Base-by-base conservation (phyloP, 805 yeast species). In the Blastobotrys americana region DNA sequence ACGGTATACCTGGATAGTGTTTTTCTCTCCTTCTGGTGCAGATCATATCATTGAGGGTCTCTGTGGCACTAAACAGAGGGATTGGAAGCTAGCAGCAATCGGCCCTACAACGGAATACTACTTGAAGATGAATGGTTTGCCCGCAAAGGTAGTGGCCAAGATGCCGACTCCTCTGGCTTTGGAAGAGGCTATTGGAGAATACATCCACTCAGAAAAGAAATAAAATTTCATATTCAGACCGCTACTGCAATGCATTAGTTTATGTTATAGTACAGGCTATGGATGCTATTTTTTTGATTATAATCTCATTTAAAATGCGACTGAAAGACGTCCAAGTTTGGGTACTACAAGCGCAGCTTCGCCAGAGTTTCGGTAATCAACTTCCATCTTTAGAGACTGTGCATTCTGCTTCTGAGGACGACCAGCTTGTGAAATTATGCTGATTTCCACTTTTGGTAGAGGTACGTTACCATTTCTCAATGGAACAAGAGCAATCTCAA, bases 1-100 rank as follows among this genome's bases (percentile, higher is more conserved):
- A 25, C 31, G 31, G 10, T 46, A 53, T 13, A 68, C 67, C 44
- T 87, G 96, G 96, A 66, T 88, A 3, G 82, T 89, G 0, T 82
- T 90, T 48, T 90, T 89, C 63, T 85, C 96, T 50, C 95, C 96
- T 0, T 94, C 93, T 54, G 96, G 96, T 0, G 82, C 95, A 0
- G 74, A 73, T 22, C 68, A 63, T 1, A 80, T 88, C 9, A 74
- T 84, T 3, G 63, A 72, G 6, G 70, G 71, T 48, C 45, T 77
- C n/a, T 59, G 57, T 40, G 35, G 41, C n/a, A 20, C 45, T 25
- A 27, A 56, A 34, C 34, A 44, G 19, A 21, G 20, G 4, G 45
- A 52, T 1, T 61, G 69, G 37, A 72, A 69, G 39, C 65, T 87
- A 13, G 96, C 95, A 0, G 79, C 89, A 3, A 90, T 90, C 46